Conservation (phyloP, 1,284 basidiomycete genomes). For the Schizophyllum commune region DNA sequence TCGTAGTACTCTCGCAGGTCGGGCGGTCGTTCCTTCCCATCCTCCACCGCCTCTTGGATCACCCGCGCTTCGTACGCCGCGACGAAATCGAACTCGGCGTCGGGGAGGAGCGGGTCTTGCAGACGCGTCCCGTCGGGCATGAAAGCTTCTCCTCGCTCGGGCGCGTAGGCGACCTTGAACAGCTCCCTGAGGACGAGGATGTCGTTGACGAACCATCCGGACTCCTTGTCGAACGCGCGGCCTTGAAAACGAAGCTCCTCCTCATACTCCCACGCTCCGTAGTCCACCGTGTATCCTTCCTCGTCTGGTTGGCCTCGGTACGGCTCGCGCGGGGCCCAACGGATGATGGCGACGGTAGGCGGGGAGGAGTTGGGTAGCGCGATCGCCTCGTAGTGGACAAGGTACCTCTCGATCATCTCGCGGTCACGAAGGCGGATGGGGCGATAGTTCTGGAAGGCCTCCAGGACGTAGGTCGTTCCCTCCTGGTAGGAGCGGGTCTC, state of each 20-base stretch:
- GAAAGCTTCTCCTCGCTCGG: not conserved
- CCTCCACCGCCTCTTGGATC: not conserved
- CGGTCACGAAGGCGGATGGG: too few species aligned
- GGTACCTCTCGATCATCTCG: too few species aligned
- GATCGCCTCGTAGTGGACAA: too few species aligned
- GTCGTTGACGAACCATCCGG: not conserved
- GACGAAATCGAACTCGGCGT: too few species aligned
- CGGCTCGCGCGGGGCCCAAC: not conserved
- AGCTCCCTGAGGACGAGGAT: not conserved
- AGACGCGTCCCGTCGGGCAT: not conserved
- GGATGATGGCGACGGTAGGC: not conserved
- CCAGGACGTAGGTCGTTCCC: not conserved
- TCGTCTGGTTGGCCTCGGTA: not conserved
- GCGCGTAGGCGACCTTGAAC: not conserved
- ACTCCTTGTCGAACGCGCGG: not conserved
- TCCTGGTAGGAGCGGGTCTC: not conserved
- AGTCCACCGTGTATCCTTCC: not conserved
- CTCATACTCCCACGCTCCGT: not conserved
- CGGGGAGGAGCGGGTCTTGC: not conserved
- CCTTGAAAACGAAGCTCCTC: not conserved
- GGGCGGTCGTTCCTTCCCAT: not conserved
- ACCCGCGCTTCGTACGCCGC: not conserved
- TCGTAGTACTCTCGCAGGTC: not conserved
- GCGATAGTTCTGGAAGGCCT: not conserved
- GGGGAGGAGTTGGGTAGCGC: too few species aligned